phyloP scores from a whole-genome alignment of 768 basidiomycete genomes.

The Boletus reticulatus region DNA sequence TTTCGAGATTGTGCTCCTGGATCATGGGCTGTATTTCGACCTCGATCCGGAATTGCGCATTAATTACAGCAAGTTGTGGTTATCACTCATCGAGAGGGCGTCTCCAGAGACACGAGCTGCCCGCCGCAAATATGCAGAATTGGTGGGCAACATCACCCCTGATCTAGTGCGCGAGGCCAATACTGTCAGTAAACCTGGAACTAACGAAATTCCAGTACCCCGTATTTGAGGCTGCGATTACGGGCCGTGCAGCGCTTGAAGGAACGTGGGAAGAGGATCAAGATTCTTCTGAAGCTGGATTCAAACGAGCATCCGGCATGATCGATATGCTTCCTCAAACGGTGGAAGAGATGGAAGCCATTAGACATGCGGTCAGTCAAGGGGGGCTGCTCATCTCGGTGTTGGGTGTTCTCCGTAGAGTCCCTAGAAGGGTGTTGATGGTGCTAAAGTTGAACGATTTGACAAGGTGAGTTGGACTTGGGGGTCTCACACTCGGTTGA shows the following conservation, averaged over 20 bases:
- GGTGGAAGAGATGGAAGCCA: constrained; percentile 74
- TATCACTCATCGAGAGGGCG: constrained; percentile 77
- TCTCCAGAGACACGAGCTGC: constrained; percentile 63
- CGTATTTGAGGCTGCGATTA: constrained; percentile 92
- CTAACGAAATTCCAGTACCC: constrained; percentile 60
- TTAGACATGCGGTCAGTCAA: constrained; percentile 75
- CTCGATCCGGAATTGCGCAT: constrained; percentile 75
- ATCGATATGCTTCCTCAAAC: constrained; percentile 72
- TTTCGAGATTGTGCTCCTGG: constrained; percentile 93
- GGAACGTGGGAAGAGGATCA: constrained; percentile 52
- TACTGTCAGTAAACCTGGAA: background rate
- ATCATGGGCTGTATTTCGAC: constrained; percentile 95
- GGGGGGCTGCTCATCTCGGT: constrained; percentile 85
- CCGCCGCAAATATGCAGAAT: constrained; percentile 81
- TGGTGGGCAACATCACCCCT: constrained; percentile 88
- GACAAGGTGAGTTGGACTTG: constrained; percentile 49
- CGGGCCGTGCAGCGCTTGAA: constrained; percentile 73
- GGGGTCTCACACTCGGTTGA: background rate
- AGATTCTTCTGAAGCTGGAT: constrained; percentile 31
- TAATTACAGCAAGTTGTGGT: constrained; percentile 87
- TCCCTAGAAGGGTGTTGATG: constrained; percentile 84
- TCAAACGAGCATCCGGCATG: constrained; percentile 70
- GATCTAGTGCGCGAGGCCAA: constrained; percentile 60
- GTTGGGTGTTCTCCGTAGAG: constrained; percentile 80
- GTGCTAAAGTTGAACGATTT: constrained; percentile 85